phyloP scores from a whole-genome alignment of 2,329 filamentous ascomycete genomes.

The Aspergillus awamori region DNA sequence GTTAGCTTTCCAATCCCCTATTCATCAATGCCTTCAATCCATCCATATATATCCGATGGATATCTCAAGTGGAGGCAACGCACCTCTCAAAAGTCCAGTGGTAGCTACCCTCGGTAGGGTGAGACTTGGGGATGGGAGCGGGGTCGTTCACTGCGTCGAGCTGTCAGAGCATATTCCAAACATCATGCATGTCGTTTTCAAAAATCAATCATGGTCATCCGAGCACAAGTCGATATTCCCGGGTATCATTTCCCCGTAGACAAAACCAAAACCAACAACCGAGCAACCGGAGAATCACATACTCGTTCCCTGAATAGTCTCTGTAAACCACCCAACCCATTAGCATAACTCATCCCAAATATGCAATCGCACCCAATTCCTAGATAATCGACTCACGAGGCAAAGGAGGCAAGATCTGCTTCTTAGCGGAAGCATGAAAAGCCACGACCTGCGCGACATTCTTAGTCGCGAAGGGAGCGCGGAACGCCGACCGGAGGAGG shows the following conservation, averaged over 20 bases:
- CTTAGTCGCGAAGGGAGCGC: conserved; percentile 38
- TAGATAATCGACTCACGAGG: conserved; percentile 67
- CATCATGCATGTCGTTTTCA: neutral
- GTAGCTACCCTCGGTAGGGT: conserved; percentile 86
- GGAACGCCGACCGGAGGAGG: conserved; percentile 40
- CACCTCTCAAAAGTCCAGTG: conserved; percentile 95
- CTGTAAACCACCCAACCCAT: conserved; percentile 51
- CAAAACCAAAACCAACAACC: neutral
- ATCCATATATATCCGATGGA: neutral
- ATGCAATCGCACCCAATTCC: neutral
- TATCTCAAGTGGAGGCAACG: conserved; percentile 15
- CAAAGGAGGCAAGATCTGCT: conserved; percentile 76
- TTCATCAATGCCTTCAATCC: too few species aligned
- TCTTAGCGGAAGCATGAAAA: conserved; percentile 82
- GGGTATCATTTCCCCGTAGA: too few species aligned
- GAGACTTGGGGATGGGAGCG: conserved; percentile 70
- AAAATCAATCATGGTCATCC: neutral
- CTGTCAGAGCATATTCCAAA: conserved; percentile 17
- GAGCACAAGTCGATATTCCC: too few species aligned
- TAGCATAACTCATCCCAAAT: conserved; percentile 41
- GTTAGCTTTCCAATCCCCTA: neutral
- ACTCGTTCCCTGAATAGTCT: conserved; percentile 76
- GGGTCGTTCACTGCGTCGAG: conserved; percentile 75
- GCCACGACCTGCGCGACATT: conserved; percentile 63
- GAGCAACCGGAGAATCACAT: conserved; percentile 39